Conservation (phyloP, 257 asterid species). For the Oldenlandia corymbosa region DNA sequence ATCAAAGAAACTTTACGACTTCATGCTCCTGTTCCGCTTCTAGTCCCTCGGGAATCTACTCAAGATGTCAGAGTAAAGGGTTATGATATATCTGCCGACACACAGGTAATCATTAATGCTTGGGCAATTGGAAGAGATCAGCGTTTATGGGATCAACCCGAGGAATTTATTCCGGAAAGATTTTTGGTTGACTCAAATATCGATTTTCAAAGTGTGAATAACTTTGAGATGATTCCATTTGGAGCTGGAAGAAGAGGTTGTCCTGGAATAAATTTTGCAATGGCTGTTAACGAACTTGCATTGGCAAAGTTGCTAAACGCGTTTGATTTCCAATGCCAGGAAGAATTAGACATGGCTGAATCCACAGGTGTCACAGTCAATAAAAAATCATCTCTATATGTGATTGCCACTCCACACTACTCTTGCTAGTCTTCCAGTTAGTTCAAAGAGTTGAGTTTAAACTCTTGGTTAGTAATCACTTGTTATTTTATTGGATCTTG, state of each 20-base stretch:
- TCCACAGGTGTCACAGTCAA: background rate
- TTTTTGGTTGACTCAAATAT: slow-evolving; percentile 15
- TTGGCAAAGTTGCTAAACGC: slow-evolving; percentile 2
- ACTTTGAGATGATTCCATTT: slow-evolving; percentile 28
- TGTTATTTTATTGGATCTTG: too few species aligned
- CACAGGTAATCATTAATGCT: slow-evolving; percentile 16
- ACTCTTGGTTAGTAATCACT: too few species aligned
- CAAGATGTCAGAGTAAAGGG: slow-evolving; percentile 16
- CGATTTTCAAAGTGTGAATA: slow-evolving; percentile 22
- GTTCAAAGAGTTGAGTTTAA: too few species aligned
- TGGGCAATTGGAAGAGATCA: slow-evolving; percentile 37
- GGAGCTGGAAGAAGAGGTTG: slow-evolving; percentile 17
- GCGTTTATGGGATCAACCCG: too few species aligned
- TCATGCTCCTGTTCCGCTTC: slow-evolving; percentile 12
- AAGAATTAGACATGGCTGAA: slow-evolving; percentile 7
- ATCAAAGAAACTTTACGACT: background rate
- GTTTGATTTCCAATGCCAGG: background rate
- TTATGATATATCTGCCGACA: slow-evolving; percentile 12
- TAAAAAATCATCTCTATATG: slow-evolving; percentile 9
- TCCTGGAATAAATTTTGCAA: too few species aligned
- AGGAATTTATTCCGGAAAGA: slow-evolving; percentile 33
- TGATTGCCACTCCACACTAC: background rate
- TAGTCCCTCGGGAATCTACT: slow-evolving; percentile 18
- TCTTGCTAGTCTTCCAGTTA: too few species aligned
- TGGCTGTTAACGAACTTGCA: slow-evolving; percentile 2